A percentile compares a stretch with the other conserved stretches of the same genome.
Conservation (phyloP, 768 basidiomycete genomes). For the Podaxis sp. region DNA sequence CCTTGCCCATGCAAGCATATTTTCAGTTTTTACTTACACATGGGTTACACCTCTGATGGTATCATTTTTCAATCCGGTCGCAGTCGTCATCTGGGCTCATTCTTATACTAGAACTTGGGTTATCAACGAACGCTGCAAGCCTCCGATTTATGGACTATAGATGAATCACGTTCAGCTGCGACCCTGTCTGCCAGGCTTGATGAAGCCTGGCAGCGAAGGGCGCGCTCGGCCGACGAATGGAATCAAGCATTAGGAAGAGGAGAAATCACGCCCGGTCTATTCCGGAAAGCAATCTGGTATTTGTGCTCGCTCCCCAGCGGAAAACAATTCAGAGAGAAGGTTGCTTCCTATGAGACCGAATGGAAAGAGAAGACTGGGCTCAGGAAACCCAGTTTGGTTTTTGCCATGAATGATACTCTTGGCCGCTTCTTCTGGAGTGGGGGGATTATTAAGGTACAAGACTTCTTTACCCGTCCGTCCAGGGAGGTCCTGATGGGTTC, state of each 20-base stretch:
- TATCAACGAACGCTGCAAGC: conserved; percentile 75
- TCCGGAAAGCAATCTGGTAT: conserved; percentile 41
- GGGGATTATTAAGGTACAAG: conserved; percentile 54
- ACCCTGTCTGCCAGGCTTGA: conserved; percentile 55
- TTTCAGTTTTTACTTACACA: conserved; percentile 60
- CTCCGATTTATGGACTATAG: conserved; percentile 73
- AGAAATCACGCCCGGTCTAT: conserved; percentile 39
- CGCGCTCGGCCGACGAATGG: conserved; percentile 51
- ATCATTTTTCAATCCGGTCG: neutral
- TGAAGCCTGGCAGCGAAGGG: conserved; percentile 50
- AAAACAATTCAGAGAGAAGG: conserved; percentile 25
- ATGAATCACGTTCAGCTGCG: conserved; percentile 46
- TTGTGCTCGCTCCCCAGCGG: conserved; percentile 30
- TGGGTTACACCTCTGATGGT: conserved; percentile 69
- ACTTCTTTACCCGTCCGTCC: neutral
- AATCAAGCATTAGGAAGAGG: conserved; percentile 49
- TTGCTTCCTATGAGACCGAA: conserved; percentile 31
- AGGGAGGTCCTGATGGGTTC: conserved; percentile 10
- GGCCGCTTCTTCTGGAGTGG: conserved; percentile 62
- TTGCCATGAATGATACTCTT: conserved; percentile 62
- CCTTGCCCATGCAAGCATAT: conserved; percentile 51
- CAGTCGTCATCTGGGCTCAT: neutral
- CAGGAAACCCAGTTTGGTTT: conserved; percentile 51
- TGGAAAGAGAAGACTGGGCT: conserved; percentile 49
- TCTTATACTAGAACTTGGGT: conserved; percentile 45